These are phyloP conservation scores for Lophiostoma macrostomum DNA, from an alignment of 495 filamentous ascomycete genomes.

Conservation along the genomic window DNA sequence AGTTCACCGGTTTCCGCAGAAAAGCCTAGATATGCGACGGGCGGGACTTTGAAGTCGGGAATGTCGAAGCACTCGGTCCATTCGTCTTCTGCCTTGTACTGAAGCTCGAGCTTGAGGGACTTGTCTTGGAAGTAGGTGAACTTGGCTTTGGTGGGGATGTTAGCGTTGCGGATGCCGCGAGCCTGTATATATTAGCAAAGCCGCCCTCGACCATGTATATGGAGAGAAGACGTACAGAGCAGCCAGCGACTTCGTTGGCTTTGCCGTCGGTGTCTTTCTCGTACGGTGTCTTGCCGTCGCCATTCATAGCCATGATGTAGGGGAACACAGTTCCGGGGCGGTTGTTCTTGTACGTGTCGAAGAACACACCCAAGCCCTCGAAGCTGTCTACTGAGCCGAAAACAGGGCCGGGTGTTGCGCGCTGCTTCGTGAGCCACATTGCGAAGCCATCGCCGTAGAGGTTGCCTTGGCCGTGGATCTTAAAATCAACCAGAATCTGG, in stretches of 20 bases:
- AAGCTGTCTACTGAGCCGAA: conserved; percentile 88
- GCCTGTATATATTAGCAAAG: too few relatives aligned
- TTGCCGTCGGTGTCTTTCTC: conserved; percentile 96
- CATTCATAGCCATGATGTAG: conserved; percentile 98
- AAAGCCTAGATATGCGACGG: conserved; percentile 92
- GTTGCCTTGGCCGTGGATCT: conserved; percentile 75
- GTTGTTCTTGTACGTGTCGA: conserved; percentile 99
- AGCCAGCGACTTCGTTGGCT: conserved; percentile 86
- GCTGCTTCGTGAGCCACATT: conserved; percentile 96
- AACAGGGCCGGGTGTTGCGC: conserved; percentile 74
- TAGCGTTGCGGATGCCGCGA: conserved; percentile 77
- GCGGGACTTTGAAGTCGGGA: conserved; percentile 69
- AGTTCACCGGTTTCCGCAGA: conserved; percentile 94
- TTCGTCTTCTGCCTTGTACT: conserved; percentile 83
- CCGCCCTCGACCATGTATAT: background rate
- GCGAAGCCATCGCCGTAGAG: conserved; percentile 97
- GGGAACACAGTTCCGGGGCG: conserved; percentile 92
- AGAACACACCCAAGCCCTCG: conserved; percentile 92
- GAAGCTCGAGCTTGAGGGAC: conserved; percentile 82
- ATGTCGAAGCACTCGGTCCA: conserved; percentile 89
- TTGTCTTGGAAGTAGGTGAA: conserved; percentile 98
- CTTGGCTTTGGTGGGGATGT: conserved; percentile 75
- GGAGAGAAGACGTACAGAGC: conserved; percentile 58
- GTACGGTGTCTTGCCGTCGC: conserved; percentile 83
- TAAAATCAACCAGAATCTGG: conserved; percentile 92